Evolutionary conservation across 441 rosid genomes (phyloP), one percentile per base, ranked within the genome.

Genomic region (Mallotus repandus): DNA sequence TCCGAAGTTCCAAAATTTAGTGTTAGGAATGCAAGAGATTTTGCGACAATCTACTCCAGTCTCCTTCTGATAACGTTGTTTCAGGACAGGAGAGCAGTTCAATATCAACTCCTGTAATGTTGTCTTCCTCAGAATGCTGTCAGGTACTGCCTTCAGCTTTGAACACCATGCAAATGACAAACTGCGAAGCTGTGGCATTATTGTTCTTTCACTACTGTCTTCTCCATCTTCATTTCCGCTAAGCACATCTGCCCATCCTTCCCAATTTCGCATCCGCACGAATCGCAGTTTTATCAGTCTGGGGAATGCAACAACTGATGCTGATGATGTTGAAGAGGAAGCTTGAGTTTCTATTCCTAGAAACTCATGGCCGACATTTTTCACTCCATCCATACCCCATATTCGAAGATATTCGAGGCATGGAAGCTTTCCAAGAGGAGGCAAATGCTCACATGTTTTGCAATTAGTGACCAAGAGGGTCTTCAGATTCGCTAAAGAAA

Each of bases 391-490:
- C 56, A 74, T 60, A 9, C 32, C 7, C 4, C 10, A 2, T 13
- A 71, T 11, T 0, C 4, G 0, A 14, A 79, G 66, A 14, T 3
- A 6, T 54, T 74, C 72, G 9, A 74, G 81, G 3, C 9, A 50
- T n/a, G 73, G 66, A n/a, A 79, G 53, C 70, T 70, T 66, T 45
- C 78, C 73, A 12, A 80, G 46, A 4, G 83, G 70, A 46, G 77
- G 74, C 68, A 80, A 21, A 46, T 53, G 29, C 61, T 65, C 50
- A 46, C 71, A 80, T 15, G 21, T 66, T 16, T 1, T 16, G 38
- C 74, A 63, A 0, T n/a, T n/a, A 0, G 14, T 11, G 38, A 65
- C 60, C 13, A 11, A 4, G 45, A 54, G 18, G 0, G 7, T 25
- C 48, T 7, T 60, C 25, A 73, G 15, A 25, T 74, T 65, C 7